A percentile compares a stretch with the other conserved stretches of the same genome.
phyloP scores from a whole-genome alignment of 2,329 filamentous ascomycete species.

The Juglanconis sp. region DNA sequence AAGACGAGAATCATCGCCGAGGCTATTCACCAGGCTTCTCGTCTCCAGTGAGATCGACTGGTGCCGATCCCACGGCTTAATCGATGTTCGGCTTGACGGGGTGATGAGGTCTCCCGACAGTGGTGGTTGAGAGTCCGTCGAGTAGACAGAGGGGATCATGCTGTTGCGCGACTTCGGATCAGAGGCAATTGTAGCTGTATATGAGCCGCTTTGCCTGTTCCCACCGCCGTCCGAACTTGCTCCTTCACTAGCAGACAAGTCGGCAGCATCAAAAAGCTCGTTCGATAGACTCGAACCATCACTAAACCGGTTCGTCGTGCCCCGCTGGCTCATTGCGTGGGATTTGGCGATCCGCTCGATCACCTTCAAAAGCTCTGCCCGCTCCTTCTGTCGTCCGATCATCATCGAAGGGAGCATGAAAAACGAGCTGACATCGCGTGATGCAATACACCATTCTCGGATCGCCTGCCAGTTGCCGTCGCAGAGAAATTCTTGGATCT shows the following conservation, averaged over 20 bases:
- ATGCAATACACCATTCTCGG: conserved; percentile 70
- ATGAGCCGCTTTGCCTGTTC: conserved; percentile 47
- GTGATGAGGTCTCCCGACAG: conserved; percentile 42
- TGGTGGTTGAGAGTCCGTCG: conserved; percentile 34
- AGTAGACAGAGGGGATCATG: conserved; percentile 38
- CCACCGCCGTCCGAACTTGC: conserved; percentile 55
- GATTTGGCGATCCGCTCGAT: conserved; percentile 73
- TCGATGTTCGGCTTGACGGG: conserved; percentile 31
- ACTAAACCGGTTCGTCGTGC: conserved; percentile 44
- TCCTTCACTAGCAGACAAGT: conserved; percentile 55
- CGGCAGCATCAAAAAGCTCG: conserved; percentile 45
- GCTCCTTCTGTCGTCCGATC: conserved; percentile 75
- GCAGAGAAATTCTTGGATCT: conserved; percentile 70
- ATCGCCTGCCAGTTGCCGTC: conserved; percentile 72
- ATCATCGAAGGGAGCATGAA: conserved; percentile 81
- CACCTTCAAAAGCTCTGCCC: conserved; percentile 65
- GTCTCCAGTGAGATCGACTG: conserved; percentile 49
- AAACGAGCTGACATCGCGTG: conserved; percentile 87
- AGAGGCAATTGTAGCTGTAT: conserved; percentile 41
- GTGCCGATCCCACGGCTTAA: conserved; percentile 50
- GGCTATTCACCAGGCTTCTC: conserved; percentile 43
- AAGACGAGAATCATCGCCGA: conserved; percentile 41
- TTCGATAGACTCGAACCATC: conserved; percentile 54
- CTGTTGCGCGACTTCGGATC: conserved; percentile 39
- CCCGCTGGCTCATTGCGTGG: conserved; percentile 49